Percentiles rank a stretch among this genome's conserved stretches.
phyloP scores from a whole-genome alignment of 495 filamentous ascomycete species.

The Usnea hakonensis region DNA sequence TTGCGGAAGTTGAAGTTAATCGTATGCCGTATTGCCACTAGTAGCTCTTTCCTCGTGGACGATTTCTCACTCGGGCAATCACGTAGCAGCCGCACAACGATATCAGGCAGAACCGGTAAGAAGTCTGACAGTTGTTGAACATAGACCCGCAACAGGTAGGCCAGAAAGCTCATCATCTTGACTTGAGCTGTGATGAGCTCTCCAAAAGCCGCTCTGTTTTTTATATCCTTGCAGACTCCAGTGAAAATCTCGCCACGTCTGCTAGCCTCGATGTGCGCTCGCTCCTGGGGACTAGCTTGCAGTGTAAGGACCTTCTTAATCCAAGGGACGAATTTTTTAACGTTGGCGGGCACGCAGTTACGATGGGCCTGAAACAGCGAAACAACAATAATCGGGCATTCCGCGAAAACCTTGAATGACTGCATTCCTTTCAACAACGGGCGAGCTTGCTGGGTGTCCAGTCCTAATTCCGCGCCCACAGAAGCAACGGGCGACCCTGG shows the following conservation, averaged over 20 bases:
- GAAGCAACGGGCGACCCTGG: slow-evolving; percentile 83
- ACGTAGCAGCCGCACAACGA: slow-evolving; percentile 84
- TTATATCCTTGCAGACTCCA: slow-evolving; percentile 88
- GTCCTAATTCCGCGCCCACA: slow-evolving; percentile 58
- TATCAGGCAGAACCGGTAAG: slow-evolving; percentile 74
- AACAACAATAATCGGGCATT: slow-evolving; percentile 97
- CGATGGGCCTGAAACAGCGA: slow-evolving; percentile 95
- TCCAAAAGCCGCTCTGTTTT: slow-evolving; percentile 88
- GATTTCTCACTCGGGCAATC: slow-evolving; percentile 95
- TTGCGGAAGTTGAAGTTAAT: slow-evolving; percentile 98
- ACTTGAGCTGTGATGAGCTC: slow-evolving; percentile 97
- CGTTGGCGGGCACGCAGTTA: slow-evolving; percentile 66
- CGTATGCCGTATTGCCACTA: slow-evolving; percentile 95
- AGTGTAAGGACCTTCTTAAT: slow-evolving; percentile 85
- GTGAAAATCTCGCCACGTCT: slow-evolving; percentile 74
- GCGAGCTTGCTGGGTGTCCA: slow-evolving; percentile 73
- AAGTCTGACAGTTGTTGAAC: slow-evolving; percentile 84
- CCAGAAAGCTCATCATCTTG: slow-evolving; percentile 98
- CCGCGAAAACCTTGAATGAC: slow-evolving; percentile 96
- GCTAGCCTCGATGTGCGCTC: slow-evolving; percentile 77
- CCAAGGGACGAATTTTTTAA: slow-evolving; percentile 84
- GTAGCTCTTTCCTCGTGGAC: slow-evolving; percentile 82
- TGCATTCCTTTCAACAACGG: slow-evolving; percentile 86
- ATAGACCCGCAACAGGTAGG: slow-evolving; percentile 85
- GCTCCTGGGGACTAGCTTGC: slow-evolving; percentile 89